These are phyloP conservation scores for Geranium rotundifolium DNA, from an alignment of 345 rosid species.

Conservation along the genomic window DNA sequence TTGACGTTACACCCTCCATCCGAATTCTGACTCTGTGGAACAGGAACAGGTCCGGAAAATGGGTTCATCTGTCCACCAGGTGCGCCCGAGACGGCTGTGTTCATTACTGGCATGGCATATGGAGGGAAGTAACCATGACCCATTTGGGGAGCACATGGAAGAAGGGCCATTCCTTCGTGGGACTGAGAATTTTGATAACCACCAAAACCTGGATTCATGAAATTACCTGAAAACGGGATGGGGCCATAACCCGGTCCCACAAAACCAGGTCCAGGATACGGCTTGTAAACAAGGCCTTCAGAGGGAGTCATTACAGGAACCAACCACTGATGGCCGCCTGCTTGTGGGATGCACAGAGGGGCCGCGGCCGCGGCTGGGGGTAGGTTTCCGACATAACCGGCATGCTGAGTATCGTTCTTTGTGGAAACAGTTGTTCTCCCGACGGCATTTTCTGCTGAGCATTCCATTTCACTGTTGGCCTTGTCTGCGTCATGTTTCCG, in stretches of 20 bases:
- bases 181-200: slow-evolving; percentile 23
- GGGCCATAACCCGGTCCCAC: slow-evolving; percentile 32
- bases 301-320: slow-evolving; percentile 85
- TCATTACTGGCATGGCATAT: slow-evolving; percentile 46
- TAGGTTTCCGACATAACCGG: slow-evolving; percentile 25
- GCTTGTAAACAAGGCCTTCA: slow-evolving; percentile 86
- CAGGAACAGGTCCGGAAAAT: slow-evolving; percentile 20
- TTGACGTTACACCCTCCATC: slow-evolving; percentile 26
- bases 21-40: slow-evolving; percentile 19
- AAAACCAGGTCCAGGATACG: slow-evolving; percentile 45
- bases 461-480: slow-evolving; percentile 31
- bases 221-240: slow-evolving; percentile 28
- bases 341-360: slow-evolving; percentile 23
- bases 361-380: slow-evolving; percentile 15
- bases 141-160: slow-evolving; percentile 34
- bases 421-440: slow-evolving; percentile 27
- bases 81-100: slow-evolving; percentile 29
- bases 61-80: slow-evolving; percentile 39
- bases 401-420: slow-evolving; percentile 26
- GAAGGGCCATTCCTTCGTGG: slow-evolving; percentile 37
- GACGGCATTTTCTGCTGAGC: slow-evolving; percentile 50
- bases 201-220: slow-evolving; percentile 34
- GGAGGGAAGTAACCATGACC: slow-evolving; percentile 61
- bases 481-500: slow-evolving; percentile 29
- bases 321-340: slow-evolving; percentile 65